phyloP scores from a whole-genome alignment of 2,329 filamentous ascomycete species.

The Paraconiothyrium sp. region DNA sequence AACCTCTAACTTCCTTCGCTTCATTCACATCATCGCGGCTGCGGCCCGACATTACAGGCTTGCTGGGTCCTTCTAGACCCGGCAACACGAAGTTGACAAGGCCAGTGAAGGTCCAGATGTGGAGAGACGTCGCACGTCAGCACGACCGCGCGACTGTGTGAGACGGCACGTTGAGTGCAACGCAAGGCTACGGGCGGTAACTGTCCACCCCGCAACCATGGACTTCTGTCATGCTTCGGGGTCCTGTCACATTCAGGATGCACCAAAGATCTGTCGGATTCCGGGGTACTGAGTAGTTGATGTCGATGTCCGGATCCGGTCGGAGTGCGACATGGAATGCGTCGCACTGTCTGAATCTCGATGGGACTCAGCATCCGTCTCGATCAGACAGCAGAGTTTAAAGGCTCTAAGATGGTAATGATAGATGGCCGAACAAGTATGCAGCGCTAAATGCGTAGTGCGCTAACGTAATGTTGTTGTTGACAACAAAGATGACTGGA shows the following conservation, averaged over 20 bases:
- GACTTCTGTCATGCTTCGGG: neutral
- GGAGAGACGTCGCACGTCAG: constrained; percentile 9
- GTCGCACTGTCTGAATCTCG: neutral
- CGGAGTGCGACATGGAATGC: constrained; percentile 6
- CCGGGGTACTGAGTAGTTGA: constrained; percentile 3
- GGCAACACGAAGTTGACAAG: neutral
- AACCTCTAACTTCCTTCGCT: constrained; percentile 4
- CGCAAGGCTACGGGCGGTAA: neutral
- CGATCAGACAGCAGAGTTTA: neutral
- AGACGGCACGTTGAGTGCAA: neutral
- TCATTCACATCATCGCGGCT: neutral
- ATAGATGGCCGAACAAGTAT: constrained; percentile 13
- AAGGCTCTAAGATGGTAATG: neutral
- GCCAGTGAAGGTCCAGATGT: constrained; percentile 8
- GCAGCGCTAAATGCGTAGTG: constrained; percentile 22
- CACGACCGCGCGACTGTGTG: neutral
- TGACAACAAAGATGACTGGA: constrained; percentile 28
- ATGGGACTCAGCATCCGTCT: neutral
- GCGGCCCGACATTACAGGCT: constrained; percentile 6
- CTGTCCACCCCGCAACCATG: neutral
- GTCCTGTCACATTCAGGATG: constrained; percentile 1
- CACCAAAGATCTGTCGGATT: constrained; percentile 1
- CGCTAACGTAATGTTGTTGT: constrained; percentile 24
- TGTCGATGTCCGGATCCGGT: constrained; percentile 11
- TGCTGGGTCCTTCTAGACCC: constrained; percentile 15